Conservation (phyloP, 164 flowering plant species). For the Sextonia rubra region DNA sequence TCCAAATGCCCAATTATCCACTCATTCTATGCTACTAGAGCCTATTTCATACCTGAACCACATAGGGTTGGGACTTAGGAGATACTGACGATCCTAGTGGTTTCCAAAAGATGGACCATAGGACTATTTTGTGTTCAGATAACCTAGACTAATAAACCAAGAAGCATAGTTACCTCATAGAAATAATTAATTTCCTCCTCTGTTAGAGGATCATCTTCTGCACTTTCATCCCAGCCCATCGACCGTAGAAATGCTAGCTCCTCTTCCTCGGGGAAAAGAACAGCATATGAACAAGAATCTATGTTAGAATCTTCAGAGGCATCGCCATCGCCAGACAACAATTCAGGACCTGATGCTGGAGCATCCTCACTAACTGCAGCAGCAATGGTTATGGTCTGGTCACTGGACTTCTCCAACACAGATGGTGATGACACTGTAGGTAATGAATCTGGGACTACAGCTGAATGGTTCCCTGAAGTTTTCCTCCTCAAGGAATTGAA, state of each 20-base stretch:
- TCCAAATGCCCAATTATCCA: neutral
- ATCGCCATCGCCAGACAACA: conserved; percentile 34
- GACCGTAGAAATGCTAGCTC: conserved; percentile 78
- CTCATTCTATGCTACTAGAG: neutral
- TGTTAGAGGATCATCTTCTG: conserved; percentile 73
- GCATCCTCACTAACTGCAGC: conserved; percentile 22
- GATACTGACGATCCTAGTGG: neutral
- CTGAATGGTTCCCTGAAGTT: conserved; percentile 28
- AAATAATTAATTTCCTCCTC: conserved; percentile 85
- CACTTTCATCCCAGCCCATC: conserved; percentile 88
- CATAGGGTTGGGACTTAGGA: neutral
- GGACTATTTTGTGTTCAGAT: neutral
- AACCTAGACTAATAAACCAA: neutral
- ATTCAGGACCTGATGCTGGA: conserved; percentile 11
- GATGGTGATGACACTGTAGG: conserved; percentile 26
- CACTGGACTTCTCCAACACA: conserved; percentile 31
- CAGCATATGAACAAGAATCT: conserved; percentile 16
- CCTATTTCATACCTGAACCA: neutral
- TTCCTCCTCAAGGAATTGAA: conserved; percentile 78
- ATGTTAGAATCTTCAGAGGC: conserved; percentile 26
- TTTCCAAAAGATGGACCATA: neutral
- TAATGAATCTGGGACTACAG: conserved; percentile 30
- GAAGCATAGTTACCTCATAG: conserved; percentile 40
- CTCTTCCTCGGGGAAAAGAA: conserved; percentile 52
- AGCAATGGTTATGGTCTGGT: conserved; percentile 25